These are phyloP conservation scores for Naganishia antarctica DNA, from an alignment of 768 basidiomycete species.

Conservation along the genomic window DNA sequence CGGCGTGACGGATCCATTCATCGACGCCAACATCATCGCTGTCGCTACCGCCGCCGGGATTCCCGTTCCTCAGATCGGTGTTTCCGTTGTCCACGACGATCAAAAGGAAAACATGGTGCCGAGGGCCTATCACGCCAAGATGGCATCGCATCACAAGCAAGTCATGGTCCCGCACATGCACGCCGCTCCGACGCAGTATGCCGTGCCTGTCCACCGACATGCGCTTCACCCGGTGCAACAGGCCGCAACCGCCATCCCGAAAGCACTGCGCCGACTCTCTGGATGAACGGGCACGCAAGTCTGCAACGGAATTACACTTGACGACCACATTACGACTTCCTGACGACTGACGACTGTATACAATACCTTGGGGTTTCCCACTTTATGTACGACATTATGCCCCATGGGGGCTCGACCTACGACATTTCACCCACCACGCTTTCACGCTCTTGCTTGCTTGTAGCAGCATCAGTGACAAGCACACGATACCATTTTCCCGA, in stretches of 20 bases:
- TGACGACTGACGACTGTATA: constrained; percentile 14
- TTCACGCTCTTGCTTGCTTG: no score
- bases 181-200: neutral
- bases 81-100: constrained; percentile 25
- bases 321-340: constrained; percentile 7
- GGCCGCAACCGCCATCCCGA: constrained; percentile 14
- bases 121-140: constrained; percentile 20
- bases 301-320: neutral
- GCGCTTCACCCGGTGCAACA: constrained; percentile 22
- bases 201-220: constrained; percentile 6
- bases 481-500: neutral
- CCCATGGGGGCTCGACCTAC: no score
- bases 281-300: neutral
- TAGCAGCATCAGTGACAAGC: no score
- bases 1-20: constrained; percentile 19
- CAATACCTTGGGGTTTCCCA: constrained; percentile 2
- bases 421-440: no score
- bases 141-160: constrained; percentile 9
- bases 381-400: neutral
- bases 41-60: constrained; percentile 34
- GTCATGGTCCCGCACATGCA: neutral
- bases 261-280: constrained; percentile 25
- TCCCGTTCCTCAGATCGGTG: constrained; percentile 1
- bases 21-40: constrained; percentile 26
- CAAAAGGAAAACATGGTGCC: constrained; percentile 47